These are phyloP conservation scores for Parachaetomium inaequale DNA, from an alignment of 495 filamentous ascomycete species.

Conservation along the genomic window DNA sequence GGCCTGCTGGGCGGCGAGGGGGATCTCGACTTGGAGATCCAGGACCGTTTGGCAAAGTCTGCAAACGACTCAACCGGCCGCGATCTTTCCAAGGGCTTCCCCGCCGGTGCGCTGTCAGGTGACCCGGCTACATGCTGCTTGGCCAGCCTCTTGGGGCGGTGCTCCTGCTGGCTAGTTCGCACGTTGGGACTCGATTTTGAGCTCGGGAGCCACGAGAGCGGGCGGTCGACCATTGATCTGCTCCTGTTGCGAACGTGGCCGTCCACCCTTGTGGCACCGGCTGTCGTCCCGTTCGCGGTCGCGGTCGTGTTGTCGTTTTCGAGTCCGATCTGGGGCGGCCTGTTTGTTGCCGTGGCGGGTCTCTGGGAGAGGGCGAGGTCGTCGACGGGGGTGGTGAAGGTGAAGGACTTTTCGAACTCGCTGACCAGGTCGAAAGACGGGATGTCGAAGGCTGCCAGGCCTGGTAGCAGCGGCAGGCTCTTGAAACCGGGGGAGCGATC, in stretches of 20 bases:
- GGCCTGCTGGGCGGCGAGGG: constrained; percentile 51
- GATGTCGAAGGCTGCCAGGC: constrained; percentile 41
- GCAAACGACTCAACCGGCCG: constrained; percentile 58
- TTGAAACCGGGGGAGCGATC: constrained; percentile 28
- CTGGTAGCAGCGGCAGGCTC: constrained; percentile 29
- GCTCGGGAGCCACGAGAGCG: constrained; percentile 45
- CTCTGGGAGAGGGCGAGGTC: not conserved
- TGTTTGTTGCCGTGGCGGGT: constrained; percentile 12
- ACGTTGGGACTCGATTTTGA: constrained; percentile 39
- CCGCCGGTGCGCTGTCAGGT: constrained; percentile 11
- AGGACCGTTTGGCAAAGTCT: constrained; percentile 63
- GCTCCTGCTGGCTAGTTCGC: constrained; percentile 19
- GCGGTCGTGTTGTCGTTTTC: constrained; percentile 20
- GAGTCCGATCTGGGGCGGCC: not conserved
- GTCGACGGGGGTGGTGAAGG: constrained; percentile 22
- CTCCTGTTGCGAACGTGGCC: constrained; percentile 32
- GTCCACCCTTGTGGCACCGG: constrained; percentile 23
- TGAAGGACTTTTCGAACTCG: constrained; percentile 40
- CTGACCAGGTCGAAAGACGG: constrained; percentile 43
- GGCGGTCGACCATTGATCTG: constrained; percentile 41
- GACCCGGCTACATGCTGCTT: constrained; percentile 26
- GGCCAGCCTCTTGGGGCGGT: constrained; percentile 22
- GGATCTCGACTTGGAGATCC: constrained; percentile 60
- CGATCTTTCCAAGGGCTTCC: constrained; percentile 29
- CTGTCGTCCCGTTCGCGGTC: not conserved